Base-by-base conservation (phyloP, 768 basidiomycete species). In the Chalciporus pseudorubinellus region DNA sequence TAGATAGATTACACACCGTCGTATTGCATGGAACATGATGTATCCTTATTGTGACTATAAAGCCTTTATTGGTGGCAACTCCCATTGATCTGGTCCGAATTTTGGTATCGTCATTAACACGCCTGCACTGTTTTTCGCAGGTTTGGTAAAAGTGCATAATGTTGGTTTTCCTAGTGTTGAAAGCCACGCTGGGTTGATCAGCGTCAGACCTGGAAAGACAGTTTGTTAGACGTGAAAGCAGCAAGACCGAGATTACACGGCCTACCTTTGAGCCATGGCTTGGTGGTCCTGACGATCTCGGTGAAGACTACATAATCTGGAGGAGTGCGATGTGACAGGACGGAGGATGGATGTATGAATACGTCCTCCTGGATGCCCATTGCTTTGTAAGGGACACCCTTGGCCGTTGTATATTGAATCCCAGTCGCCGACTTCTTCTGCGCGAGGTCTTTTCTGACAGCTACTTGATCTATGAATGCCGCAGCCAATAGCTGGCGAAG, bases 391-490 rank as follows among this genome's bases (percentile, higher is more conserved):
- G 93, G 74, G 16, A 98, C 82, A 8, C 87, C 88, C 61, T 83
- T 85, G 0, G 87, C 80, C 21, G 84, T 91, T 9, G 86, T 75
- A 65, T 78, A 90, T 59, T 91, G 85, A 39, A 77, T 71, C 5
- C 88, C 90, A 12, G 78, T 74, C 3, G 78, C 73, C 14, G 75
- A 71, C 43, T 76, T 72, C 54, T 81, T 82, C 40, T 84, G 78
- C 13, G 85, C 76, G 29, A 91, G 68, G 64, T 98, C 95, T 64
- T 89, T 92, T 22, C 97, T 84, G 13, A 95, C 79, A 8, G 97
- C 97, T 13, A 98, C 84, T 69, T 95, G 92, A 68, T 99, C 95
- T 57, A 98, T 91, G 71, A 97, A 98, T 14, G 84, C 90, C 10
- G 95, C 87, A 0, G 89, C 78, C 41, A 98, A 64, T 10, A 98